Conservation (phyloP, 768 basidiomycete genomes). For the Rhizopogon vinicolor region DNA sequence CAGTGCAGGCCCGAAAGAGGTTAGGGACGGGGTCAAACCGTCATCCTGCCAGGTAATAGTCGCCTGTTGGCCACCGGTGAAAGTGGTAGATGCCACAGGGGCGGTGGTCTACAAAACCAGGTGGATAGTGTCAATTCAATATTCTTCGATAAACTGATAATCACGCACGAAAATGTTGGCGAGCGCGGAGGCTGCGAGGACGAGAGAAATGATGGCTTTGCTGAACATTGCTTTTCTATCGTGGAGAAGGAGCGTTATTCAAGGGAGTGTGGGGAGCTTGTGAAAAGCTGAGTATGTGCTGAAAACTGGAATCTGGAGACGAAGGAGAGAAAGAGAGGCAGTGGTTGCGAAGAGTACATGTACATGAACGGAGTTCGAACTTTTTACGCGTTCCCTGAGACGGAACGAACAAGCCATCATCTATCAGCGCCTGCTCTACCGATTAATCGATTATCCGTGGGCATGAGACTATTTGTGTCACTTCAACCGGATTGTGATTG, state of each 20-base stretch:
- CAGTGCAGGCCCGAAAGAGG: slow-evolving; percentile 43
- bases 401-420: not conserved
- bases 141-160: not conserved
- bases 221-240: slow-evolving; percentile 43
- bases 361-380: slow-evolving; percentile 29
- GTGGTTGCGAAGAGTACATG: not conserved
- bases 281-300: slow-evolving; percentile 3
- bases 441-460: not conserved
- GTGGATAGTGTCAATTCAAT: not conserved
- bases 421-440: not conserved
- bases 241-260: slow-evolving; percentile 9
- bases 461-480: too few relatives aligned
- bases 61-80: slow-evolving; percentile 44
- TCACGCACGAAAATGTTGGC: slow-evolving; percentile 52
- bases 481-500: too few relatives aligned
- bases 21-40: slow-evolving; percentile 40
- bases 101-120: slow-evolving; percentile 44
- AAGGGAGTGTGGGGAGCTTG: slow-evolving; percentile 21
- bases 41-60: slow-evolving; percentile 61
- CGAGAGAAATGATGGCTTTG: slow-evolving; percentile 42
- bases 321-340: not conserved
- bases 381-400: not conserved
- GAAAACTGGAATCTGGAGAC: not conserved
- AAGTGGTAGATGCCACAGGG: slow-evolving; percentile 43
- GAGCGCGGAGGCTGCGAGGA: slow-evolving; percentile 47